Percentiles rank a stretch among this genome's conserved stretches.
Evolutionary conservation across 768 basidiomycete genomes (phyloP).

Genomic region (Podaxis pistillaris): DNA sequence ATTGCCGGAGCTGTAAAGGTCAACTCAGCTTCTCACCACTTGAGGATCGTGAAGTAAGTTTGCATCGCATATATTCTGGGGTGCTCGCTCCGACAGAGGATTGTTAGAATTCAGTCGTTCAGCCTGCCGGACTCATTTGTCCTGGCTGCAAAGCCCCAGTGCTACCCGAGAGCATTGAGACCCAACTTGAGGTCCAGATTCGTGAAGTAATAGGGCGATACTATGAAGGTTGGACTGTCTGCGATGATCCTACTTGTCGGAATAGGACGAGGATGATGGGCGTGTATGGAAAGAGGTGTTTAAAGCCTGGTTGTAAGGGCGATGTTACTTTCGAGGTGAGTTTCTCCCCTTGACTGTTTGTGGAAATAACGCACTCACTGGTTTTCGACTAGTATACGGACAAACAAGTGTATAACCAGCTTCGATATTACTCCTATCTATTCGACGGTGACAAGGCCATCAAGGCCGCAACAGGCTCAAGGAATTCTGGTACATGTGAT

Average conservation of each 20-base stretch:
- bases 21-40: slow-evolving; percentile 58
- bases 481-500: slow-evolving; percentile 36
- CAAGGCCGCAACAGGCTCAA: slow-evolving; percentile 47
- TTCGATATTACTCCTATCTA: slow-evolving; percentile 77
- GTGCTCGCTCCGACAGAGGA: background rate
- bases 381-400: slow-evolving; percentile 69
- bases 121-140: slow-evolving; percentile 66
- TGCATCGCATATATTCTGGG: background rate
- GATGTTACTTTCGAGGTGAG: slow-evolving; percentile 74
- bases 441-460: slow-evolving; percentile 72
- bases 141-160: slow-evolving; percentile 59
- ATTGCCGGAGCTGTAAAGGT: slow-evolving; percentile 74
- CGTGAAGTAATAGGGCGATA: slow-evolving; percentile 74
- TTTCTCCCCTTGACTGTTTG: slow-evolving; percentile 1
- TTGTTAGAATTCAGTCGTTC: slow-evolving; percentile 64
- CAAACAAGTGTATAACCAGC: slow-evolving; percentile 82
- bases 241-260: slow-evolving; percentile 83
- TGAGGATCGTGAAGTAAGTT: slow-evolving; percentile 55
- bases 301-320: slow-evolving; percentile 67
- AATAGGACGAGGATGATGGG: slow-evolving; percentile 91
- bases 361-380: slow-evolving; percentile 5
- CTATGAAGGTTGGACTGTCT: slow-evolving; percentile 88
- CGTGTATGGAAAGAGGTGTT: slow-evolving; percentile 84
- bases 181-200: slow-evolving; percentile 87
- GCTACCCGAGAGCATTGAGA: slow-evolving; percentile 60